phyloP scores from a whole-genome alignment of 345 rosid genomes.

The Rhizophora mangle region DNA sequence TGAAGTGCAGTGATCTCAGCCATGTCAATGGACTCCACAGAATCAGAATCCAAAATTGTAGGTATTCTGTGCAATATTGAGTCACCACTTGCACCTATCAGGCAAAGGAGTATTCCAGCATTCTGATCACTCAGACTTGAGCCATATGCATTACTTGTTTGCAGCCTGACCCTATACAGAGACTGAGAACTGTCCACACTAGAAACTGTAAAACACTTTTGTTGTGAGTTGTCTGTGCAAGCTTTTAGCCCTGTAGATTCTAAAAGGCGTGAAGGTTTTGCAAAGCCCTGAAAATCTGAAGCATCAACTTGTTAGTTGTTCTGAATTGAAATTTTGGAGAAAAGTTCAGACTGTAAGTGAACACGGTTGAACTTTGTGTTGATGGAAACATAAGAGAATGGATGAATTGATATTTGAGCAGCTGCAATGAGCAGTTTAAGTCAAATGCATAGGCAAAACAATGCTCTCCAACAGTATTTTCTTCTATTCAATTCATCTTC shows the following conservation, averaged over 20 bases:
- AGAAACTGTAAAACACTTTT: constrained; percentile 22
- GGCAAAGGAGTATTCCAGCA: constrained; percentile 63
- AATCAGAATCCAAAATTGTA: constrained; percentile 31
- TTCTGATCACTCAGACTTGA: constrained; percentile 58
- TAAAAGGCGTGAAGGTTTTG: constrained; percentile 60
- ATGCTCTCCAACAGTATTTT: background rate
- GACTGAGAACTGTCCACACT: constrained; percentile 31
- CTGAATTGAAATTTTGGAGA: background rate
- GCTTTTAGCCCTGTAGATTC: constrained; percentile 50
- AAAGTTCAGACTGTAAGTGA: constrained; percentile 4
- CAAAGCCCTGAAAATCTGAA: constrained; percentile 77
- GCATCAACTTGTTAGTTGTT: constrained; percentile 7
- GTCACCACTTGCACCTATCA: constrained; percentile 64
- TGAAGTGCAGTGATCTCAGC: constrained; percentile 33
- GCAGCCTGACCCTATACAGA: constrained; percentile 58
- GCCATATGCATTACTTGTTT: constrained; percentile 63
- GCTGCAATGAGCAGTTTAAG: background rate
- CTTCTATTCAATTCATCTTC: background rate
- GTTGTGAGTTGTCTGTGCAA: constrained; percentile 24
- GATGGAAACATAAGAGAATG: background rate
- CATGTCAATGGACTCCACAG: constrained; percentile 24
- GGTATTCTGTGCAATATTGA: constrained; percentile 69
- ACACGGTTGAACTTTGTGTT: background rate
- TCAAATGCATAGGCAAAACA: background rate
- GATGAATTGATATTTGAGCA: too few relatives aligned